Base-by-base conservation (phyloP, 768 basidiomycete genomes). In the Serendipita sp. region DNA sequence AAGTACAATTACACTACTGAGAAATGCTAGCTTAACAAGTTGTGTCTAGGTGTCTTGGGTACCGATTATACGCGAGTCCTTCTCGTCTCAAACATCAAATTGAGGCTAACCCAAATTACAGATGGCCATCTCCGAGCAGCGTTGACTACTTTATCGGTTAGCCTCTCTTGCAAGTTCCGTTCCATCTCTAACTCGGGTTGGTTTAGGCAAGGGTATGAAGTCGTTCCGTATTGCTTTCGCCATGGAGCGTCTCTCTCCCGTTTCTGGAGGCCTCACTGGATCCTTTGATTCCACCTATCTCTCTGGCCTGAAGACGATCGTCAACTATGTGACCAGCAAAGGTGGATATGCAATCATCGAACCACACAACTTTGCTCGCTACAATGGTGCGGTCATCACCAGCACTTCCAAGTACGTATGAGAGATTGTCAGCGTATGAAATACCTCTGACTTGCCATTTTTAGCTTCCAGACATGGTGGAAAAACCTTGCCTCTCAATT, bases 171-270 rank as follows among this genome's bases (percentile, higher is more conserved):
- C 72, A 73, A 51, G 45, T 46, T 51, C 5, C 18, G 8, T 23
- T 1, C n/a, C 16, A 18, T 60, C 13, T 60, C 56, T 60, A n/a
- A 60, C 28, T 28, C 41, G 5, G 0, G 13, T 41, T 34, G 4
- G 2, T 36, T 35, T 81, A 56, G 72, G 70, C 15, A 72, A 81
- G 69, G 83, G 82, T 34, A 80, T 84, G 75, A 83, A 83, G 73
- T 76, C 80, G 13, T 84, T 84, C 81, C 81, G 83, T 66, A 73
- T 85, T 66, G 78, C 83, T 5, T 85, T 85, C 80, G 69, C 75
- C 66, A 74, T 80, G 73, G 84, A 85, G 70, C 80, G 83, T 63
- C 67, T 85, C 54, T 77, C 72, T 66, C 80, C 83, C 44, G 81
- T 80, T 44, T 68, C 81, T 1, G 76, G 70, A 32, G 83, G 84